Evolutionary conservation across 352 stramenopile species (phyloP), one percentile per base, ranked within the genome.

Genomic region (Plasmopara halstedii): DNA sequence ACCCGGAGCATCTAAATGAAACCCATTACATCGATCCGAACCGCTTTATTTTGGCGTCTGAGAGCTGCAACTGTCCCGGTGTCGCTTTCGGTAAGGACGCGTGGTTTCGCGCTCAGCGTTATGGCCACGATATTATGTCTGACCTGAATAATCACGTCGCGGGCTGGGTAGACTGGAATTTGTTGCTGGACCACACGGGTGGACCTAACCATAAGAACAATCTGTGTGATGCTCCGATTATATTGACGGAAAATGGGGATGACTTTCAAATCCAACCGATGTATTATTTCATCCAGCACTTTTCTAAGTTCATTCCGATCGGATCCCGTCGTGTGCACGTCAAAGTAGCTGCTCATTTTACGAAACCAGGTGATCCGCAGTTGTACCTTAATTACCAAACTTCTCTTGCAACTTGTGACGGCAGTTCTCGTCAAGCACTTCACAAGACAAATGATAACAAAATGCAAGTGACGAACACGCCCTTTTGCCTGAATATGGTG

Each of bases 91-190:
- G 73, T 17, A 36, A 64, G 0, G 67, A 74, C 2, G 79, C 75
- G 1, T 95, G 84, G 83, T 85, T 90, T 56, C 71, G 84, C 4
- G 85, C 59, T 9, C 80, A 97, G 51, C 79, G 81, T 2, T 91
- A 95, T 31, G 78, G 69, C 0, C 84, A 94, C 59, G 85, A 96
- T 39, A 95, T 97, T 33, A 55, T 97, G 35, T 74, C 78, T 18
- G 81, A 96, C 45, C 71, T 92, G 18, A 95, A 92, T 67, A 87
- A 92, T 56, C 78, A 65, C 57, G 78, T 85, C 15, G 65, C 70
- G 0, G 83, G 84, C 6, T 97, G 87, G 87, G 82, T 95, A 21
- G 84, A 97, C 63, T 97, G 88, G 87, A 97, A 97, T 61, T 50
- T 97, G 38, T 40, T 95, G 2, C 67, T 97, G 0, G 82, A 94